These are phyloP conservation scores for Ramularia collo-cygni DNA, from an alignment of 2,329 filamentous ascomycete species.

Conservation along the genomic window DNA sequence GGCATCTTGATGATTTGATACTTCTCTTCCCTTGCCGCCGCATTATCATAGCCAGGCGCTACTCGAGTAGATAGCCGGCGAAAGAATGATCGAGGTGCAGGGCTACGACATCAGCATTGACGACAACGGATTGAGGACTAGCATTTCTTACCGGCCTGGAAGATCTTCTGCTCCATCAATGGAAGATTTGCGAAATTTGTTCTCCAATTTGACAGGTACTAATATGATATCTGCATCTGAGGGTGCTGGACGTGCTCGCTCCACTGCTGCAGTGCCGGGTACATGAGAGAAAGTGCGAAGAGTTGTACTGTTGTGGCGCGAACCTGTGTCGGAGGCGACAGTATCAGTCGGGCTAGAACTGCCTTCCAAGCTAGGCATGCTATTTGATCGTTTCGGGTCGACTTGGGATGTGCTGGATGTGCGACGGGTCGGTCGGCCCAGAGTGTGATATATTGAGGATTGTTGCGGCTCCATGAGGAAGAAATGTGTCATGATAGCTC, in stretches of 20 bases:
- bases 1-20: slow-evolving; percentile 29
- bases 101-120: slow-evolving; percentile 11
- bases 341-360: too few species aligned
- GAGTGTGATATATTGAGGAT: too few species aligned
- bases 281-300: too few species aligned
- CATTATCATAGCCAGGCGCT: slow-evolving; percentile 8
- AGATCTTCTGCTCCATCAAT: slow-evolving; percentile 15
- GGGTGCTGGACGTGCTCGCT: background rate
- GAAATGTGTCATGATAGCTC: too few species aligned
- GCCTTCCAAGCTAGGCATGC: too few species aligned
- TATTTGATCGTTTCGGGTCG: too few species aligned
- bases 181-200: slow-evolving; percentile 12
- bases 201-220: slow-evolving; percentile 20
- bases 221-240: slow-evolving; percentile 25
- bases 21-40: slow-evolving; percentile 15
- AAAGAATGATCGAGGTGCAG: slow-evolving; percentile 21
- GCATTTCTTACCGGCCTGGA: slow-evolving; percentile 13
- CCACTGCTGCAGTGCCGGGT: too few species aligned
- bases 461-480: too few species aligned
- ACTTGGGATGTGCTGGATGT: too few species aligned
- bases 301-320: too few species aligned
- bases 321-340: too few species aligned
- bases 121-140: background rate
- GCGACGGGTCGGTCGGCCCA: too few species aligned
- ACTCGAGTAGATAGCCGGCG: slow-evolving; percentile 24